These are phyloP conservation scores for Puccinellia tenuiflora DNA, from an alignment of 176 grass and related monocot species.

Conservation along the genomic window DNA sequence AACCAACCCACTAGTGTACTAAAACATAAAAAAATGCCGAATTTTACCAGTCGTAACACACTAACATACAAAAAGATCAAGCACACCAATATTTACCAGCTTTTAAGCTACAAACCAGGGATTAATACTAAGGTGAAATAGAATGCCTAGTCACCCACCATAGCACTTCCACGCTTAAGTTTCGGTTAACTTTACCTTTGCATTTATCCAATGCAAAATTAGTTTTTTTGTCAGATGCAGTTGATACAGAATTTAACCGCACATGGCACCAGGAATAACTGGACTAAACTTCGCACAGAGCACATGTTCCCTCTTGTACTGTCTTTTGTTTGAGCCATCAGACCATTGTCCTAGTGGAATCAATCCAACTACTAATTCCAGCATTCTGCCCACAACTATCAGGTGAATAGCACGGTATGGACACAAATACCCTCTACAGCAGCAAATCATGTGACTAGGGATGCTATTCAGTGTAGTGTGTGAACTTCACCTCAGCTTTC, in stretches of 20 bases:
- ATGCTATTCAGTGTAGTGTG: background rate
- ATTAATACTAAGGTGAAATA: background rate
- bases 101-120: slow-evolving; percentile 12
- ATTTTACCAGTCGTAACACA: slow-evolving; percentile 5
- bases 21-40: background rate
- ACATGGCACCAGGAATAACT: background rate
- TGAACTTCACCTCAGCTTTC: background rate
- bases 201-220: background rate
- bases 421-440: background rate
- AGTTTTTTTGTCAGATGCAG: background rate
- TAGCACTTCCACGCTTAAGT: background rate
- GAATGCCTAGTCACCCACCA: slow-evolving; percentile 26
- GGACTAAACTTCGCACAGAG: background rate
- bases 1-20: background rate
- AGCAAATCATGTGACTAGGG: background rate
- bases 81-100: slow-evolving; percentile 12
- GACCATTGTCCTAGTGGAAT: background rate
- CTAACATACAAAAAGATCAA: background rate
- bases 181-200: background rate
- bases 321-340: background rate
- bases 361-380: background rate
- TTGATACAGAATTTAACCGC: background rate
- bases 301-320: background rate
- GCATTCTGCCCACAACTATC: background rate
- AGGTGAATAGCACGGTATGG: background rate